phyloP scores from a whole-genome alignment of 192 early-diverging fungal species.

The Gaertneriomyces sp. region DNA sequence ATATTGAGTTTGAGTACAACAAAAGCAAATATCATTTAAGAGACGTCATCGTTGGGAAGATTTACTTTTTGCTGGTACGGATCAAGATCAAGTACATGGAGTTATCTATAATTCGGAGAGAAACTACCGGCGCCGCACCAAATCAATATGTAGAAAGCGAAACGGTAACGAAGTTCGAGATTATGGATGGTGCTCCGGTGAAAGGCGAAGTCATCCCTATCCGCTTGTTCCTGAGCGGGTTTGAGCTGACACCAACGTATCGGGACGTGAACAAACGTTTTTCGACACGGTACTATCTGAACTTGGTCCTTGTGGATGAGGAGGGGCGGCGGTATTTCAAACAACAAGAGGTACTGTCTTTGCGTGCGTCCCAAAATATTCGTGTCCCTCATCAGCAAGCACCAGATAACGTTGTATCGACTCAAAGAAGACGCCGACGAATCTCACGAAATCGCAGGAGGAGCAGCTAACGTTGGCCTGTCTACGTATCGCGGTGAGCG shows the following conservation, averaged over 20 bases:
- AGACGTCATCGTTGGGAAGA: conserved; percentile 99
- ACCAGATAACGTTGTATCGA: conserved; percentile 37
- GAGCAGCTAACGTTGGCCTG: conserved; percentile 40
- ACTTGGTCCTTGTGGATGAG: conserved; percentile 96
- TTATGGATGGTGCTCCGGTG: conserved; percentile 99
- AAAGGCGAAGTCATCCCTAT: conserved; percentile 97
- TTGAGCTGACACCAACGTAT: conserved; percentile 98
- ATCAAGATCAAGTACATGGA: conserved; percentile 99
- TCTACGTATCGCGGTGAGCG: conserved; percentile 27
- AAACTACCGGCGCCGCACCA: conserved; percentile 93
- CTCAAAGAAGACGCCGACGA: conserved; percentile 39
- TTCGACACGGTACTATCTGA: conserved; percentile 96
- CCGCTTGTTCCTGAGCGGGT: conserved; percentile 92
- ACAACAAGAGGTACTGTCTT: conserved; percentile 76
- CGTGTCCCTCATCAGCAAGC: background rate
- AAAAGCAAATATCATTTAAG: conserved; percentile 97
- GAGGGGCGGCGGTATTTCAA: conserved; percentile 99
- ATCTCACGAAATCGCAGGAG: conserved; percentile 40
- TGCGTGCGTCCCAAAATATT: background rate
- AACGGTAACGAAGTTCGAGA: conserved; percentile 98
- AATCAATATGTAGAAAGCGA: conserved; percentile 99
- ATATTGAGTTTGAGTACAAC: conserved; percentile 99
- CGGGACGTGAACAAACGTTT: conserved; percentile 99
- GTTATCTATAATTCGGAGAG: conserved; percentile 93
- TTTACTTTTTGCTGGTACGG: conserved; percentile 96